Conservation (phyloP, 495 filamentous ascomycete genomes). For the Penicillium turbatum region DNA sequence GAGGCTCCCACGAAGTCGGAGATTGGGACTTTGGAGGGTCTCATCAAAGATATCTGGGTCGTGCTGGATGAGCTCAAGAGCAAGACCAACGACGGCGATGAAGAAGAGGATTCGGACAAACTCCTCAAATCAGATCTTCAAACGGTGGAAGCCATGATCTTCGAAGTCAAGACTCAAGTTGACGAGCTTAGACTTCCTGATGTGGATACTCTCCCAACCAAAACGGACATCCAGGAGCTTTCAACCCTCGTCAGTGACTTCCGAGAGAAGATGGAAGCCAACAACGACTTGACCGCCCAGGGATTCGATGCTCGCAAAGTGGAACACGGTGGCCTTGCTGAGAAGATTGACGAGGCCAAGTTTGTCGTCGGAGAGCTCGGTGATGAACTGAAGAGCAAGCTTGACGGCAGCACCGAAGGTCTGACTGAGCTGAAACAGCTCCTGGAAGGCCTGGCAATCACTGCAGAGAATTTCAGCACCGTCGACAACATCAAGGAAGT, state of each 20-base stretch:
- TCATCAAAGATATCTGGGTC: slow-evolving; percentile 69
- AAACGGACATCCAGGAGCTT: slow-evolving; percentile 58
- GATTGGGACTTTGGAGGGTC: slow-evolving; percentile 64
- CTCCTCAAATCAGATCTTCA: slow-evolving; percentile 76
- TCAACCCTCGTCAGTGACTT: slow-evolving; percentile 66
- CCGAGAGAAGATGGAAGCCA: slow-evolving; percentile 61
- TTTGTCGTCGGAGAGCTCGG: slow-evolving; percentile 55
- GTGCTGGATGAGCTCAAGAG: slow-evolving; percentile 75
- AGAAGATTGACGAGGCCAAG: slow-evolving; percentile 57
- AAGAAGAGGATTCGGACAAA: slow-evolving; percentile 59
- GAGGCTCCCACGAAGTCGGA: slow-evolving; percentile 70
- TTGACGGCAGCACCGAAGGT: slow-evolving; percentile 53
- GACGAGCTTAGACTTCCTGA: slow-evolving; percentile 66
- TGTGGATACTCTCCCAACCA: slow-evolving; percentile 57
- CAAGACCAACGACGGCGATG: slow-evolving; percentile 37
- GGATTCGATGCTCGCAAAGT: slow-evolving; percentile 72
- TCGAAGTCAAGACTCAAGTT: slow-evolving; percentile 72
- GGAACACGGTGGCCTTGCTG: slow-evolving; percentile 55
- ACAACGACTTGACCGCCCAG: slow-evolving; percentile 70
- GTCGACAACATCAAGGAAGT: slow-evolving; percentile 71
- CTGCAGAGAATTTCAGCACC: slow-evolving; percentile 53
- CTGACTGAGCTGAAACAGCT: slow-evolving; percentile 55
- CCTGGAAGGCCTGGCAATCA: slow-evolving; percentile 58
- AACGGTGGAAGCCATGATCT: slow-evolving; percentile 69
- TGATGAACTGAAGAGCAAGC: slow-evolving; percentile 60